Percentiles rank a stretch among this genome's conserved stretches.
Conservation (phyloP, 2,329 filamentous ascomycete genomes). For the Chrysosporium keratinophilum region DNA sequence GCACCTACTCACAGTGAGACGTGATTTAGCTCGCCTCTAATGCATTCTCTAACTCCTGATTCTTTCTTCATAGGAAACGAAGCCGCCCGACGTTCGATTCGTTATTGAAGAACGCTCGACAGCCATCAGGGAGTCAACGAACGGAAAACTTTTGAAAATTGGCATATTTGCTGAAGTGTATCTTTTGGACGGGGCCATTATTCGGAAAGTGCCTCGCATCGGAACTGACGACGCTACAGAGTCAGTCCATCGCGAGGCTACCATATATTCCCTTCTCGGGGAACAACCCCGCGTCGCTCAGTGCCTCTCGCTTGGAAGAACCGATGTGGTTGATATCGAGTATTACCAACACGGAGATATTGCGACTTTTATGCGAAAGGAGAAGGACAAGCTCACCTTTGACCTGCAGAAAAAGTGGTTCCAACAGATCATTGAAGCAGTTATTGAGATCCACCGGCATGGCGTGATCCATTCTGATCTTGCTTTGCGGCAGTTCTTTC, state of each 20-base stretch:
- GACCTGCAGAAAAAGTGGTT: background rate
- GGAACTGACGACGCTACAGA: background rate
- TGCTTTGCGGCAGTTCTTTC: slow-evolving; percentile 16
- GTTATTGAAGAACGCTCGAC: background rate
- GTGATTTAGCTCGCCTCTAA: no score
- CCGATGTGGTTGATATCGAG: background rate
- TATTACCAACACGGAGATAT: slow-evolving; percentile 1
- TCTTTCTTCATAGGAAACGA: no score
- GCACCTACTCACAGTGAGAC: no score
- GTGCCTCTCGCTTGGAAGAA: background rate
- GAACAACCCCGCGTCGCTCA: background rate
- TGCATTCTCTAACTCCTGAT: no score
- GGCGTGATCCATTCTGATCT: slow-evolving; percentile 22
- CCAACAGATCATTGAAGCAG: slow-evolving; percentile 19
- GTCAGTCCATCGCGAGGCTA: background rate
- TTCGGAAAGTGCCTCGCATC: background rate
- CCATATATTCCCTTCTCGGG: background rate
- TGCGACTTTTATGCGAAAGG: background rate
- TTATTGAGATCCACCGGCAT: slow-evolving; percentile 16
- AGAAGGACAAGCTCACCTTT: background rate
- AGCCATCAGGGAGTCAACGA: background rate
- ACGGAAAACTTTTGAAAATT: background rate
- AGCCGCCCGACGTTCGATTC: no score
- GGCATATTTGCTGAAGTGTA: background rate
- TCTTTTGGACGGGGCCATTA: background rate